phyloP scores from a whole-genome alignment of 352 stramenopile genomes.

The Halophytophthora polymorphica region DNA sequence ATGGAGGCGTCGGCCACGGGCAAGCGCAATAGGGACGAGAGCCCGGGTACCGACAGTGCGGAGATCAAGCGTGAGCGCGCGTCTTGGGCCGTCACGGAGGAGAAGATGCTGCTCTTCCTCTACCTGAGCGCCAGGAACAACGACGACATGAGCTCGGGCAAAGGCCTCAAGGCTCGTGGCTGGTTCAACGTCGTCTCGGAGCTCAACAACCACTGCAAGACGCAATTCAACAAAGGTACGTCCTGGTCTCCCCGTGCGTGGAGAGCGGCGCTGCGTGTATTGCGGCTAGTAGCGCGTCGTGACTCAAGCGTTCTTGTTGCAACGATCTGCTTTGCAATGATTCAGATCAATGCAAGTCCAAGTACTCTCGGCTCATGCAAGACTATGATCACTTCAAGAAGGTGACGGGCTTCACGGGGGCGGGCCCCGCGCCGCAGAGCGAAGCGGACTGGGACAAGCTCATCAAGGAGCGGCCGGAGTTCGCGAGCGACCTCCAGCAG shows the following conservation, averaged over 20 bases:
- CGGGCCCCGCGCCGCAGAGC: conserved; percentile 5
- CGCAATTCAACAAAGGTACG: conserved; percentile 27
- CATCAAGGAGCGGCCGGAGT: conserved; percentile 22
- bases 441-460: conserved; percentile 30
- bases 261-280: conserved; percentile 2
- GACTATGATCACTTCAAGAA: conserved; percentile 26
- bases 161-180: conserved; percentile 16
- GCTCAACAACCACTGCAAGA: conserved; percentile 23
- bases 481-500: conserved; percentile 17
- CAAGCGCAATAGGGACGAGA: neutral
- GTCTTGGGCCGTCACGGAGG: conserved; percentile 6
- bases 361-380: conserved; percentile 32
- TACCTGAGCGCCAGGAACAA: conserved; percentile 29
- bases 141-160: conserved; percentile 14
- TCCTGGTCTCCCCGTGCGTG: neutral
- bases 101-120: conserved; percentile 30
- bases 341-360: conserved; percentile 32
- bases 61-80: conserved; percentile 7
- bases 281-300: too few relatives aligned
- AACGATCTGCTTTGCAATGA: neutral
- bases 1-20: neutral
- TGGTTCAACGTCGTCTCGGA: conserved; percentile 21
- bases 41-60: conserved; percentile 11
- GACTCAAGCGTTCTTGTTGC: too few relatives aligned
- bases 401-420: conserved; percentile 22